These are phyloP conservation scores for Phialophora macrospora DNA, from an alignment of 2,329 filamentous ascomycete species.

Conservation along the genomic window DNA sequence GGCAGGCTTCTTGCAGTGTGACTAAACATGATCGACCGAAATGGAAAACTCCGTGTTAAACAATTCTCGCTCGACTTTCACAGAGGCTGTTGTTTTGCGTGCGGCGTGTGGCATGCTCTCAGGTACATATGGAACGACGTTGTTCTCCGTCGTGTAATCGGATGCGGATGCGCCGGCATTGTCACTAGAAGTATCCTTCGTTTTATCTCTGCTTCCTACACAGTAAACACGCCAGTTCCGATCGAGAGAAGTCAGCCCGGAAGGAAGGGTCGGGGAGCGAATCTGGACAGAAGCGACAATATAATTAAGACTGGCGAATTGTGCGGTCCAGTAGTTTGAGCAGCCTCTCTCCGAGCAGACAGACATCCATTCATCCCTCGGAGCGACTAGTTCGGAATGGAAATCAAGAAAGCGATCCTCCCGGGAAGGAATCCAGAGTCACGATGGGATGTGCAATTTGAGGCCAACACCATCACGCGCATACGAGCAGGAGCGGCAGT, in stretches of 20 bases:
- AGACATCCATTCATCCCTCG: too few species aligned
- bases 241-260: too few species aligned
- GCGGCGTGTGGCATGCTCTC: neutral
- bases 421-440: slow-evolving; percentile 29
- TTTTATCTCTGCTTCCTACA: neutral
- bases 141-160: neutral
- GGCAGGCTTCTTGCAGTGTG: neutral
- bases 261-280: too few species aligned
- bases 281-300: too few species aligned
- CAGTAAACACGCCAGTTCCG: neutral
- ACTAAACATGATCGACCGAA: neutral
- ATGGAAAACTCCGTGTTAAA: neutral
- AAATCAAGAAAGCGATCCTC: slow-evolving; percentile 34
- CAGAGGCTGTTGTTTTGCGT: neutral
- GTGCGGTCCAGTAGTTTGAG: too few species aligned
- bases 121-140: neutral
- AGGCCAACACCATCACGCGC: slow-evolving; percentile 28
- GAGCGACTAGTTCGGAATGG: slow-evolving; percentile 26
- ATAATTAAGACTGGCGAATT: too few species aligned
- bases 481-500: slow-evolving; percentile 23
- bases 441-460: slow-evolving; percentile 31
- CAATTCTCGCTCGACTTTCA: neutral
- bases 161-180: slow-evolving; percentile 1
- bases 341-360: too few species aligned
- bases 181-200: neutral